phyloP scores from a whole-genome alignment of 352 stramenopile genomes.

The Pilasporangium apinafurcum region DNA sequence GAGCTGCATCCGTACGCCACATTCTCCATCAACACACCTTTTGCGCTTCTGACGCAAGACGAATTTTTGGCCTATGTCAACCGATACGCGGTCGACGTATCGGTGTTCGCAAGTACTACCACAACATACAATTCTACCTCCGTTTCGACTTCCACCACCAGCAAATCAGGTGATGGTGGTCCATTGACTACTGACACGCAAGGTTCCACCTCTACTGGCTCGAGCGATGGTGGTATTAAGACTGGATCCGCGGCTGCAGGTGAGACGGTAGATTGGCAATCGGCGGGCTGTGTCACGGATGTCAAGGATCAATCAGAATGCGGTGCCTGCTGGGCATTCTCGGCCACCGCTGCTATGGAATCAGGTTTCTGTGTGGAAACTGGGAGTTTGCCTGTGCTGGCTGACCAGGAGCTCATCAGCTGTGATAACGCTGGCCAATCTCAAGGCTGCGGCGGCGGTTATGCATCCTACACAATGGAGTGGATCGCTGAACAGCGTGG shows the following conservation, averaged over 20 bases:
- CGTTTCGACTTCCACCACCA: conserved; percentile 1
- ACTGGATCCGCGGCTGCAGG: conserved; percentile 27
- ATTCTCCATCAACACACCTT: conserved; percentile 56
- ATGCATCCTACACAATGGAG: conserved; percentile 48
- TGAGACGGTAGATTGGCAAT: conserved; percentile 65
- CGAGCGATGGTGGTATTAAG: conserved; percentile 18
- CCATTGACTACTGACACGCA: conserved; percentile 1
- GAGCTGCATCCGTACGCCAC: conserved; percentile 37
- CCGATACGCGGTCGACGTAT: conserved; percentile 24
- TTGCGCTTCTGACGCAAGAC: conserved; percentile 44
- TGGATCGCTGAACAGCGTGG: conserved; percentile 37
- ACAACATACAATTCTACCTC: not conserved
- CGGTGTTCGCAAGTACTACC: not conserved
- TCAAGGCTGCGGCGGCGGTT: conserved; percentile 52
- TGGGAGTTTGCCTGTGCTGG: conserved; percentile 26
- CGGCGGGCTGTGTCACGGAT: conserved; percentile 63
- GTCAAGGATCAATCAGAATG: conserved; percentile 51
- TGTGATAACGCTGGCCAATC: conserved; percentile 44
- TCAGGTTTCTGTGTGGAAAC: conserved; percentile 39
- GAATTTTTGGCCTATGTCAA: conserved; percentile 58
- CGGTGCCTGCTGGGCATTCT: conserved; percentile 56
- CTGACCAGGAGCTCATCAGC: conserved; percentile 69
- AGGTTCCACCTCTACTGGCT: not conserved
- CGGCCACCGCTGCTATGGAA: conserved; percentile 49
- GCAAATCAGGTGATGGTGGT: no score